Percentiles rank a stretch among this genome's conserved stretches.
Conservation (phyloP, 108 stramenopile species). For the Fragilaria crotonensis region DNA sequence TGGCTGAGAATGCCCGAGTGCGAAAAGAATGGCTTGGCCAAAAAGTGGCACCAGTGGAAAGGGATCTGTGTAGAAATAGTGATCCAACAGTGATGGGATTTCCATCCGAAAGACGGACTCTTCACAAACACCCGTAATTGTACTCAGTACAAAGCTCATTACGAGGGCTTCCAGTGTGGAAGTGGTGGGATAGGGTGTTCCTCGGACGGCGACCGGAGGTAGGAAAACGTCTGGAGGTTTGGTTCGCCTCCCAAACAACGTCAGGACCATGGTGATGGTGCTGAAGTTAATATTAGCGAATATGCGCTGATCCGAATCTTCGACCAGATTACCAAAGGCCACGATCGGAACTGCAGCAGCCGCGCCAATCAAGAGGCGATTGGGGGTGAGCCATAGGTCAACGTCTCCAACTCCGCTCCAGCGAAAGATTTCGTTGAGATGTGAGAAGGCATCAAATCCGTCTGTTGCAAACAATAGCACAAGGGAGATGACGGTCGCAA, state of each 20-base stretch:
- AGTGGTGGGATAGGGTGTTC: neutral
- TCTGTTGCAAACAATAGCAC: neutral
- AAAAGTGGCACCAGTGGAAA: neutral
- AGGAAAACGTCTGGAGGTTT: neutral
- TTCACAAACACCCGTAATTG: constrained; percentile 16
- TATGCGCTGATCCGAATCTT: constrained; percentile 7
- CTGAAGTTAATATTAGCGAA: constrained; percentile 13
- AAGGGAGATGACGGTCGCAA: neutral
- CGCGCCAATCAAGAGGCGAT: neutral
- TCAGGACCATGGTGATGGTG: constrained; percentile 20
- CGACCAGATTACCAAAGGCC: constrained; percentile 1
- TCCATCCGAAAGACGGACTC: constrained; percentile 10
- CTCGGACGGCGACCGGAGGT: neutral
- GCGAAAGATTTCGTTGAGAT: neutral
- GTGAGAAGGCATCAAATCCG: neutral
- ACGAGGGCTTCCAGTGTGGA: neutral
- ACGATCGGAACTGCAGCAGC: constrained; percentile 10
- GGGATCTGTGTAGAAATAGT: neutral
- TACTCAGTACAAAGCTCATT: neutral
- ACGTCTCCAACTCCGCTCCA: neutral
- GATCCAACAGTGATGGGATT: constrained; percentile 3
- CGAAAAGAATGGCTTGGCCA: constrained; percentile 15
- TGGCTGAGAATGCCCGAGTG: constrained; percentile 7
- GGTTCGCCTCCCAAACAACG: constrained; percentile 17
- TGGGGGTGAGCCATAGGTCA: neutral